Evolutionary conservation across 2,329 filamentous ascomycete species (phyloP), one percentile per base, ranked within the genome.

Genomic region (Aspergillus chevalieri): DNA sequence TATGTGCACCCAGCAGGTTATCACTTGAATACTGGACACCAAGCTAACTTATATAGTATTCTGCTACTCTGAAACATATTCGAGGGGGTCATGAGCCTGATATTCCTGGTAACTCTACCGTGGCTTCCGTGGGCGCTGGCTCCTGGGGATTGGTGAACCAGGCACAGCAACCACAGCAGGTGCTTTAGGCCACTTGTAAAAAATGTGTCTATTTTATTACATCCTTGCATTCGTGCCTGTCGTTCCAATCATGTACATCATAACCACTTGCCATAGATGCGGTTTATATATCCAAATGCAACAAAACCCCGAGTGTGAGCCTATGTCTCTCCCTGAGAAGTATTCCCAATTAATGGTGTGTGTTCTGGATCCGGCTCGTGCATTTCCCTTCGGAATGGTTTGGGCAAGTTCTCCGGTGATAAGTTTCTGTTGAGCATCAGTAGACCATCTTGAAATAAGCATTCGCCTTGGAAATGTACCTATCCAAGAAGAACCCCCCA

Each of bases 1-100:
- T 72, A 61, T 24, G 60, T 56, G 22, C 9, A 17, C 9, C 30
- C 12, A 9, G 2, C 8, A 36, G 15, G 14, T n/a, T 17, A 38
- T 42, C 6, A 15, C n/a, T 44, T 22, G 21, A 22, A 22, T 22
- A 4, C 3, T 22, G 21, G 3, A n/a, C 44, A 24, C 47, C 2
- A 50, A 28, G 41, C 57, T 63, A 53, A 62, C 46, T 21, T 22
- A 21, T 34, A 38, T 42, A 69, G 66, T 70, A 69, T 46, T 55
- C 56, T n/a, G 52, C 60, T 9, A 61, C 62, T 17, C 46, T 67
- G 4, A 30, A 30, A 10, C 9, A 30, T 10, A 30, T 30, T 30
- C 26, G 26, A 30, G 26, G 26, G 26, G 24, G 24, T 26, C 26
- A 30, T 30, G 26, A 30, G 26, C 34, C 34, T 15, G 38, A 19